Percentiles rank a stretch among this genome's conserved stretches.
phyloP scores from a whole-genome alignment of 805 yeast genomes.

The Saturnispora hagleri region DNA sequence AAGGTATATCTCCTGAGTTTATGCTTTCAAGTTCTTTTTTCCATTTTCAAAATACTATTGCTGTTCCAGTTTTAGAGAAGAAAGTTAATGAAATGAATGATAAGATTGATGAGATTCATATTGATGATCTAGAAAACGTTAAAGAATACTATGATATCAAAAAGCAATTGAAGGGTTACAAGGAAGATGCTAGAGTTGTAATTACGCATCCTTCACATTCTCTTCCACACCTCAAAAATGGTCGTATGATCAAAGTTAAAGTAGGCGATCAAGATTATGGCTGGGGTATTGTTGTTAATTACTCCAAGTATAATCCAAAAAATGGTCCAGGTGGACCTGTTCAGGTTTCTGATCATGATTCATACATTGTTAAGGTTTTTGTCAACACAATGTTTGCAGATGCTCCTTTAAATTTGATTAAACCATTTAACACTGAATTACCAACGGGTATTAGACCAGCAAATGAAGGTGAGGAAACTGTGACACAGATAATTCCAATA shows the following conservation, averaged over 20 bases:
- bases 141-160: conserved; percentile 78
- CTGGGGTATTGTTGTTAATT: conserved; percentile 89
- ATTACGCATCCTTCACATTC: conserved; percentile 87
- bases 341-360: conserved; percentile 72
- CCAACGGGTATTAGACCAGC: conserved; percentile 90
- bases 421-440: conserved; percentile 66
- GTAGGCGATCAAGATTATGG: conserved; percentile 68
- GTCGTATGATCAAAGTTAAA: conserved; percentile 68
- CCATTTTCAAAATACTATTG: conserved; percentile 89
- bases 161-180: conserved; percentile 61
- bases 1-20: conserved; percentile 95
- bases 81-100: conserved; percentile 47
- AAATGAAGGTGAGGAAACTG: conserved; percentile 55
- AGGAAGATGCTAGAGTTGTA: conserved; percentile 67
- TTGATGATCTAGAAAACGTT: conserved; percentile 68
- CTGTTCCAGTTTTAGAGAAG: conserved; percentile 78
- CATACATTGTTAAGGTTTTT: conserved; percentile 79
- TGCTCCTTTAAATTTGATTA: conserved; percentile 74
- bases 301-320: conserved; percentile 37
- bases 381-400: conserved; percentile 71
- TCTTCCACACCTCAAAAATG: conserved; percentile 77
- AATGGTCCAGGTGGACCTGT: conserved; percentile 47
- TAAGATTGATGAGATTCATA: conserved; percentile 38
- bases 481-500: conserved; percentile 75
- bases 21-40: conserved; percentile 91